These are phyloP conservation scores for Colletotrichum incanum DNA, from an alignment of 2,329 filamentous ascomycete species.

Conservation along the genomic window DNA sequence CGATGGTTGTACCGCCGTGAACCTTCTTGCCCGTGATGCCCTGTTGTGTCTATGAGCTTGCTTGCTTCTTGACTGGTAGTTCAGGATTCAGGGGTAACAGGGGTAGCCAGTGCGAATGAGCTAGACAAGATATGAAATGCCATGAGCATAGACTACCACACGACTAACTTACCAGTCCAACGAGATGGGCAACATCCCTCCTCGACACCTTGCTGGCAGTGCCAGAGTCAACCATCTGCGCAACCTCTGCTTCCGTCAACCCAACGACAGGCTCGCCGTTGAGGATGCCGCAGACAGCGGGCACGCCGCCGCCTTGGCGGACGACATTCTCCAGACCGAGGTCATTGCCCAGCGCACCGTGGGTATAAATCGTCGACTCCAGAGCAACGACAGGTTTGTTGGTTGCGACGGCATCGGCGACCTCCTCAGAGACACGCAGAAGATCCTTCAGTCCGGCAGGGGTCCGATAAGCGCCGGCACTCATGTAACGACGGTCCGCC, in stretches of 20 bases:
- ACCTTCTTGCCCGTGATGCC: constrained; percentile 77
- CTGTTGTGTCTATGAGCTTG: constrained; percentile 53
- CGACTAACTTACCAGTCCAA: constrained; percentile 75
- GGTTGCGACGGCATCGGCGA: constrained; percentile 81
- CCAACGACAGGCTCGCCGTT: constrained; percentile 89
- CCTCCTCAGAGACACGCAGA: constrained; percentile 85
- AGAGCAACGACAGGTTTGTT: constrained; percentile 90
- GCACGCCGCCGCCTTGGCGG: constrained; percentile 84
- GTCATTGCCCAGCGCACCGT: constrained; percentile 85
- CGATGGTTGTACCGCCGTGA: constrained; percentile 93
- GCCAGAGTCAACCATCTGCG: constrained; percentile 77
- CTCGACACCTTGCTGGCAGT: constrained; percentile 87
- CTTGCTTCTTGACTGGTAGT: constrained; percentile 27
- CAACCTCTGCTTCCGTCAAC: constrained; percentile 79
- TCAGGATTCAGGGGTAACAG: background rate
- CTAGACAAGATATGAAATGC: too few relatives aligned
- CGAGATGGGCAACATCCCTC: constrained; percentile 86
- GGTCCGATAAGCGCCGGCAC: constrained; percentile 37
- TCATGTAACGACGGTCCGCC: constrained; percentile 31
- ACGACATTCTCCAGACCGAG: constrained; percentile 85
- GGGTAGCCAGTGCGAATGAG: background rate
- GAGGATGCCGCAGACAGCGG: constrained; percentile 91
- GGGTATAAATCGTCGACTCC: constrained; percentile 97
- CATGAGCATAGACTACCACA: constrained; percentile 4
- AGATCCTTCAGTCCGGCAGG: constrained; percentile 59